Conservation (phyloP, 768 basidiomycete genomes). For the Russula lepida region DNA sequence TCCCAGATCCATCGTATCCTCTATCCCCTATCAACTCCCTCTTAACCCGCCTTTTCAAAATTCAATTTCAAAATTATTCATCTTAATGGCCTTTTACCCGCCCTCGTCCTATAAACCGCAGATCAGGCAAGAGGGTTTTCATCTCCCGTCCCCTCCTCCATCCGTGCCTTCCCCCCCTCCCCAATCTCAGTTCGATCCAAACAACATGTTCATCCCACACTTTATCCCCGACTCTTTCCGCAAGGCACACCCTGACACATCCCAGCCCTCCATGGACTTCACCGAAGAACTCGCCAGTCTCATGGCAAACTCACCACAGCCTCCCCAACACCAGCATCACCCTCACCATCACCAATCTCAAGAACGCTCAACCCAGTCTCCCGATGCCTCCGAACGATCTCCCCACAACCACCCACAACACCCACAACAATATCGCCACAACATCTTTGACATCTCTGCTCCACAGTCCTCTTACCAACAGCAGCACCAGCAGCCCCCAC, state of each 20-base stretch:
- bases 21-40: not conserved
- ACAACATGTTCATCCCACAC: slow-evolving; percentile 39
- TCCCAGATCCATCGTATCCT: not conserved
- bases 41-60: not conserved
- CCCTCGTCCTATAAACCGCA: slow-evolving; percentile 44
- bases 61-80: not conserved
- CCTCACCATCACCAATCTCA: slow-evolving; percentile 30
- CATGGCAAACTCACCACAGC: slow-evolving; percentile 34
- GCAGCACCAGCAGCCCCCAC: slow-evolving; percentile 26
- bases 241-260: slow-evolving; percentile 36
- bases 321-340: slow-evolving; percentile 16
- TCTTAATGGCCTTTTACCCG: slow-evolving; percentile 31
- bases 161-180: slow-evolving; percentile 27
- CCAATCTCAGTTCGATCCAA: slow-evolving; percentile 25
- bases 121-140: slow-evolving; percentile 69
- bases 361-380: slow-evolving; percentile 37
- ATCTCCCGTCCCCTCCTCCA: slow-evolving; percentile 42
- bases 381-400: slow-evolving; percentile 20
- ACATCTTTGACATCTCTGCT: slow-evolving; percentile 57
- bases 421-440: slow-evolving; percentile 31
- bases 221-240: slow-evolving; percentile 49
- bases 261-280: slow-evolving; percentile 39
- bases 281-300: slow-evolving; percentile 60
- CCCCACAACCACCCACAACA: slow-evolving; percentile 28
- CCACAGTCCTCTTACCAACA: slow-evolving; percentile 32